phyloP scores from a whole-genome alignment of 1,284 basidiomycete genomes.

The Cutaneotrichosporon arboriforme region DNA sequence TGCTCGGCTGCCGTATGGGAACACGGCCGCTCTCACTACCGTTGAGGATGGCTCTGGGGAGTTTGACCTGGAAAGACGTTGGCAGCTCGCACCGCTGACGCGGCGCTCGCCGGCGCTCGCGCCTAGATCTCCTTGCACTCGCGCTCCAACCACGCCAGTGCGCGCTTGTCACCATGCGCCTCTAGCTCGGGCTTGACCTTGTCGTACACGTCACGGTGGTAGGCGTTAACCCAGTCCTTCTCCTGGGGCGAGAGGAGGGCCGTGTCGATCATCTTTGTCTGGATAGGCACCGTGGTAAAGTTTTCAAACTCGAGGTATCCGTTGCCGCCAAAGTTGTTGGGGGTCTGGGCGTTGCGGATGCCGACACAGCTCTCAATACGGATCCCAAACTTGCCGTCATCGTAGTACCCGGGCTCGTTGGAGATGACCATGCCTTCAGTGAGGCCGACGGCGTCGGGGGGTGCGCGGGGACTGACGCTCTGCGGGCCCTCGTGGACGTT shows the following conservation, averaged over 20 bases:
- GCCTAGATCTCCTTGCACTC: slow-evolving; percentile 47
- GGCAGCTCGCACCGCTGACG: no score
- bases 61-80: no score
- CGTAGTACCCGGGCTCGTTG: slow-evolving; percentile 92
- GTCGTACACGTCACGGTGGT: slow-evolving; percentile 69
- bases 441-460: slow-evolving; percentile 57
- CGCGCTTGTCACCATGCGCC: slow-evolving; percentile 57
- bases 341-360: slow-evolving; percentile 65
- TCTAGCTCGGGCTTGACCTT: slow-evolving; percentile 72
- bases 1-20: no score
- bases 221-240: slow-evolving; percentile 74
- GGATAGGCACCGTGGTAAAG: slow-evolving; percentile 84
- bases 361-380: slow-evolving; percentile 86
- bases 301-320: slow-evolving; percentile 77
- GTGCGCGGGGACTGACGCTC: slow-evolving; percentile 73
- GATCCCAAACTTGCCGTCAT: slow-evolving; percentile 85
- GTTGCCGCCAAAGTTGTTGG: slow-evolving; percentile 77
- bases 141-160: slow-evolving; percentile 70
- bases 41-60: no score
- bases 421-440: slow-evolving; percentile 83
- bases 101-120: background rate
- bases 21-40: no score
- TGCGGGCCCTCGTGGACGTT: slow-evolving; percentile 94
- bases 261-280: slow-evolving; percentile 71
- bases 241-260: slow-evolving; percentile 63